These are phyloP conservation scores for Ananas comosus DNA, from an alignment of 176 grass and related monocot genomes.

Conservation along the genomic window DNA sequence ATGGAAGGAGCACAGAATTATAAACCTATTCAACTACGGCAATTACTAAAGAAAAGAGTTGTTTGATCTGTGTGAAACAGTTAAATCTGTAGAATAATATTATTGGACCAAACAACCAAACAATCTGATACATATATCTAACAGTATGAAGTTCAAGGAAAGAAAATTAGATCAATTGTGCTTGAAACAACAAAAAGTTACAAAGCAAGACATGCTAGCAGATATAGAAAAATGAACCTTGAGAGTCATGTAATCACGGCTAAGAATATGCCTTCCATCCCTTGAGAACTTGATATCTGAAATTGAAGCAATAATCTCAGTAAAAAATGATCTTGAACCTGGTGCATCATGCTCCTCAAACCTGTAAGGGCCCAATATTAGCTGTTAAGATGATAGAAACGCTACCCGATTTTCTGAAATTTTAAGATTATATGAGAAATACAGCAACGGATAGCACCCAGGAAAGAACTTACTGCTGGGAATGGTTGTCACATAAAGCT, in stretches of 20 bases:
- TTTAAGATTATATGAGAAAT: constrained; percentile 1
- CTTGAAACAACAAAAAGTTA: not conserved
- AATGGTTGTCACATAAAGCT: constrained; percentile 80
- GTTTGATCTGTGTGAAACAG: no score
- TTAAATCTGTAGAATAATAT: no score
- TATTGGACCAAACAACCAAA: no score
- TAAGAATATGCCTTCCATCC: constrained; percentile 87
- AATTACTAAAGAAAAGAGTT: no score
- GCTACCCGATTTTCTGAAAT: not conserved
- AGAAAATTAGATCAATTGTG: not conserved
- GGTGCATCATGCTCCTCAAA: constrained; percentile 80
- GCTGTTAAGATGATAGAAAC: constrained; percentile 18
- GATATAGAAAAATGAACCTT: constrained; percentile 46
- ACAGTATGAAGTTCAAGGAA: not conserved
- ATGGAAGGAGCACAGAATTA: no score
- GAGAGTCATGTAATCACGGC: constrained; percentile 96
- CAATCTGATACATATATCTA: no score
- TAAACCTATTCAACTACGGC: no score
- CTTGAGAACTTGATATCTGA: constrained; percentile 89
- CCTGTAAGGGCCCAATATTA: constrained; percentile 34
- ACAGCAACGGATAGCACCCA: constrained; percentile 12
- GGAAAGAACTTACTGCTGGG: constrained; percentile 58
- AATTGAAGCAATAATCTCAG: constrained; percentile 99
- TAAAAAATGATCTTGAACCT: constrained; percentile 96
- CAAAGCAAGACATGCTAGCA: not conserved